A percentile compares a stretch with the other conserved stretches of the same genome.
These are phyloP conservation scores for Diplodia seriata DNA, from an alignment of 2,329 filamentous ascomycete genomes.

Conservation along the genomic window DNA sequence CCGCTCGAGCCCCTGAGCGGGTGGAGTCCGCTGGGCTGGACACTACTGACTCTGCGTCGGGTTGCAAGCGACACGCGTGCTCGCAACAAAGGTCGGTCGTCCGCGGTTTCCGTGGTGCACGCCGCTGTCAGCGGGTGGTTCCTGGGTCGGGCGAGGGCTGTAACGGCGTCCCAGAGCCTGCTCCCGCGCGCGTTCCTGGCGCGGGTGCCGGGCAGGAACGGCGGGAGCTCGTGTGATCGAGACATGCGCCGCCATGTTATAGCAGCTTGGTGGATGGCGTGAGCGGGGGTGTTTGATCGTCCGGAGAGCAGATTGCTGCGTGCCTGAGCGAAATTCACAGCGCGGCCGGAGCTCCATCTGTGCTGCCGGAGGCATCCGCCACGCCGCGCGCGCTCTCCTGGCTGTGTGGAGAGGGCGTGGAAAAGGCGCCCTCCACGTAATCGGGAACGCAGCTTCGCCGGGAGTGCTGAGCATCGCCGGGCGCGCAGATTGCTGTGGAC, in stretches of 20 bases:
- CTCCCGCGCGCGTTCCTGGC: slow-evolving; percentile 19
- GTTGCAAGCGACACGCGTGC: slow-evolving; percentile 28
- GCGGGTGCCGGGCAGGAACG: slow-evolving; percentile 16
- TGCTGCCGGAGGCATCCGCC: slow-evolving; percentile 30
- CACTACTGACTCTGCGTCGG: slow-evolving; percentile 27
- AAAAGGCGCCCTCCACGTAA: slow-evolving; percentile 23
- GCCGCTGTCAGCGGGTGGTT: slow-evolving; percentile 11
- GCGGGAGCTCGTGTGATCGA: slow-evolving; percentile 18
- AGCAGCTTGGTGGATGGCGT: slow-evolving; percentile 16
- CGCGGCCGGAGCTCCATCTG: slow-evolving; percentile 28
- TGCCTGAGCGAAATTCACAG: slow-evolving; percentile 30
- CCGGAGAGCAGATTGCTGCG: slow-evolving; percentile 22
- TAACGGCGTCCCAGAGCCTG: slow-evolving; percentile 17
- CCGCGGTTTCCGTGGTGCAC: not conserved
- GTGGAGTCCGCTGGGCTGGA: slow-evolving; percentile 25
- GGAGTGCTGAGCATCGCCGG: not conserved
- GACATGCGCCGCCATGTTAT: slow-evolving; percentile 25
- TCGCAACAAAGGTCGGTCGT: not conserved
- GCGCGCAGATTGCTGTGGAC: slow-evolving; percentile 30
- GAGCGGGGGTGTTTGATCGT: slow-evolving; percentile 32
- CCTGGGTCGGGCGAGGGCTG: slow-evolving; percentile 19
- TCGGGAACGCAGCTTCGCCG: slow-evolving; percentile 11
- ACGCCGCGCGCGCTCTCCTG: slow-evolving; percentile 24
- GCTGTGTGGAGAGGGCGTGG: slow-evolving; percentile 25
- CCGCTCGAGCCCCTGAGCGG: slow-evolving; percentile 25